These are phyloP conservation scores for Mycena alexandri DNA, from an alignment of 768 basidiomycete species.

Conservation along the genomic window DNA sequence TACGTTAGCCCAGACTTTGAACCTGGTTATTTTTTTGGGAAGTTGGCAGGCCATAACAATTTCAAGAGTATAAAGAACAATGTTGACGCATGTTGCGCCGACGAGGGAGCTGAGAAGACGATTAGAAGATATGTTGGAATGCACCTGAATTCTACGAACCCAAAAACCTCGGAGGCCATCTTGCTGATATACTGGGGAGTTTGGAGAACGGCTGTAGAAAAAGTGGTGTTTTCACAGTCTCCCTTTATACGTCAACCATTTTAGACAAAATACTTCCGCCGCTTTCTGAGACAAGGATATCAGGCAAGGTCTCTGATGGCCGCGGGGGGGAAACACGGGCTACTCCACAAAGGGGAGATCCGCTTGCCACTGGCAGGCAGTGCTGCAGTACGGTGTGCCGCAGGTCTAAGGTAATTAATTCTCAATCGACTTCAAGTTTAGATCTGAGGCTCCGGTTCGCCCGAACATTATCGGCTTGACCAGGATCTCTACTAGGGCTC, in stretches of 20 bases:
- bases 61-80: constrained; percentile 27
- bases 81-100: constrained; percentile 20
- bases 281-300: constrained; percentile 17
- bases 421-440: too few relatives aligned
- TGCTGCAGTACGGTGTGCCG: too few relatives aligned
- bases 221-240: neutral
- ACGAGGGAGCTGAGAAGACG: constrained; percentile 27
- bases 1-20: constrained; percentile 23
- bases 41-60: constrained; percentile 26
- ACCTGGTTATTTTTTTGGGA: neutral
- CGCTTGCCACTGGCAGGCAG: too few relatives aligned
- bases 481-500: too few relatives aligned
- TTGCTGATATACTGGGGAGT: neutral
- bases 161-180: constrained; percentile 27
- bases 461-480: too few relatives aligned
- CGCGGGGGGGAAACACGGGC: constrained; percentile 1
- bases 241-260: constrained; percentile 3
- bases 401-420: too few relatives aligned
- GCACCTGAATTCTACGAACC: neutral
- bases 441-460: too few relatives aligned
- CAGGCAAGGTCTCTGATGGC: constrained; percentile 13
- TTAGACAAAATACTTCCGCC: constrained; percentile 22
- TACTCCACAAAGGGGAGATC: neutral
- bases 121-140: neutral
- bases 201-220: neutral